Base-by-base conservation (phyloP, 805 yeast species). In the Kazachstania bromeliacearum region DNA sequence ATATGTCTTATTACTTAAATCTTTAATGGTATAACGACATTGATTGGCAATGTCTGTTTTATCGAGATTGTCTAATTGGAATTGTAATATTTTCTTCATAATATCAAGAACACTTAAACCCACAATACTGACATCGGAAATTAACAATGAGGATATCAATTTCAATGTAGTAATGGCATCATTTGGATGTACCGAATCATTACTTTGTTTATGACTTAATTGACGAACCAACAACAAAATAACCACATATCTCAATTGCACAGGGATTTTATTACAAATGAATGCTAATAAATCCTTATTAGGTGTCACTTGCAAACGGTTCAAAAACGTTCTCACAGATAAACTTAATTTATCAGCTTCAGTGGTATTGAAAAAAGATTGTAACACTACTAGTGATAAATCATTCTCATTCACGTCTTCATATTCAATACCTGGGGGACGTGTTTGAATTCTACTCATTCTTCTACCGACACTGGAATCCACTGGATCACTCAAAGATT, bases 51-150 rank as follows among this genome's bases (percentile, higher is more conserved):
- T 44, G 34, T 59, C 41, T 27, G 27, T 34, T 7, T 52, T 39
- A 5, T 45, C 37, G 4, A 45, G 36, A 7, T 60, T 50, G 2
- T 52, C 47, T 8, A 56, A 13, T 47, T 80, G 83, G 32, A 75
- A 63, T 8, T 59, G 53, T 29, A 81, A 57, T 5, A 82, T 51
- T 38, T 70, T 75, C 42, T 77, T 74, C 53, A 82, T 67, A 26
- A 83, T 71, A 54, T 88, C 97, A 26, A 85, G 67, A 5, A 87
- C 82, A 8, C 95, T 81, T 31, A 92, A 63, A 0, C 96, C 96
- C 42, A 87, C 79, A 69, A 89, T 75, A 54, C 81, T 85, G 28
- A 85, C 85, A 27, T 78, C 77, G 0, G 92, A 79, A 1, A 79
- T 68, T n/a, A 88, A 64, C 21, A 85, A 60, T 9, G 79, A 77